Conservation (phyloP, 2,329 filamentous ascomycete species). For the Sodiomyces alkalinus region DNA sequence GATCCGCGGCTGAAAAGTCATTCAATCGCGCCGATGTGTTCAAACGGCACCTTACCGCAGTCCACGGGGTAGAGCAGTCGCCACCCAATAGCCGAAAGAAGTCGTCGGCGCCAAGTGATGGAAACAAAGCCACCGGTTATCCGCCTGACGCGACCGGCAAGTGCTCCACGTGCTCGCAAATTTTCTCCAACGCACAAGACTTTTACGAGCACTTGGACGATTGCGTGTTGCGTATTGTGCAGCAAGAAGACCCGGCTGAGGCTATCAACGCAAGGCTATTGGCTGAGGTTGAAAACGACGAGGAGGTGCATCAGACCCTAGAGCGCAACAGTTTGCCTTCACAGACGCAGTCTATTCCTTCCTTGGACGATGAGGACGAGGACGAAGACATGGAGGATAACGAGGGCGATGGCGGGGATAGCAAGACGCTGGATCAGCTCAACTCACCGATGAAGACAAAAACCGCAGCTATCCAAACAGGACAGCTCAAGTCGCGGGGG, state of each 20-base stretch:
- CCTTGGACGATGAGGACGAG: constrained; percentile 33
- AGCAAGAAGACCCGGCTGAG: constrained; percentile 55
- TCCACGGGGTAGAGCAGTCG: constrained; percentile 86
- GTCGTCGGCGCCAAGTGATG: constrained; percentile 17
- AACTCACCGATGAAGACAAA: constrained; percentile 33
- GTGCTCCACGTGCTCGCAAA: constrained; percentile 86
- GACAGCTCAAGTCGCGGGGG: constrained; percentile 52
- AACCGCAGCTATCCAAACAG: constrained; percentile 25
- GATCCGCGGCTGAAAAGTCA: constrained; percentile 80
- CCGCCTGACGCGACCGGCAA: constrained; percentile 74
- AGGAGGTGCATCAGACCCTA: constrained; percentile 44
- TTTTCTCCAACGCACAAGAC: constrained; percentile 86
- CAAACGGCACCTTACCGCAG: constrained; percentile 81
- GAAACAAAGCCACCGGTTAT: constrained; percentile 39
- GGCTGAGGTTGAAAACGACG: constrained; percentile 49
- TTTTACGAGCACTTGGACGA: constrained; percentile 95
- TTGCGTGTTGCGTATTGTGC: constrained; percentile 56
- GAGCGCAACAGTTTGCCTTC: constrained; percentile 46
- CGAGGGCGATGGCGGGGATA: constrained; percentile 39
- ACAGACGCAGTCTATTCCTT: constrained; percentile 20
- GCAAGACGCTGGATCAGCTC: constrained; percentile 32
- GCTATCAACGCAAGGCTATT: constrained; percentile 53
- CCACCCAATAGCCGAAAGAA: constrained; percentile 83
- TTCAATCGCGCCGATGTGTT: constrained; percentile 95
- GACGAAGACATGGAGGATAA: constrained; percentile 33